Evolutionary conservation across 768 basidiomycete species (phyloP).

Genomic region (Psilocybe sp.): DNA sequence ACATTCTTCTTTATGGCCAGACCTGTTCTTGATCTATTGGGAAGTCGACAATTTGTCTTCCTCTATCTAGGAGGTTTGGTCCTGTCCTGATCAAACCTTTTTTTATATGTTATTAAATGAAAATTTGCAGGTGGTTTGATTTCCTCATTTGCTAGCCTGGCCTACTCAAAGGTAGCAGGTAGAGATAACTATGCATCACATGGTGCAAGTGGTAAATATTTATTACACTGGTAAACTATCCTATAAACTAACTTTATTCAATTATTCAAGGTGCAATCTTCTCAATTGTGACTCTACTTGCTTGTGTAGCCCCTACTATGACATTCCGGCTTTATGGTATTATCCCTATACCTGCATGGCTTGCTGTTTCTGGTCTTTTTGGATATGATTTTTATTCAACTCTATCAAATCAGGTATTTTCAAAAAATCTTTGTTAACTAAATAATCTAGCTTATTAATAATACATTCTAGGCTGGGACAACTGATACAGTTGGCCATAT

Average conservation of each 20-base stretch:
- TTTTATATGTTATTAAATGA: too few species aligned
- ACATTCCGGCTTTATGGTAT: constrained; percentile 74
- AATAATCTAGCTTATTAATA: neutral
- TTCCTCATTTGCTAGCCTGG: constrained; percentile 47
- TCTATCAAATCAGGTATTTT: constrained; percentile 32
- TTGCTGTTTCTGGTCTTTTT: constrained; percentile 65
- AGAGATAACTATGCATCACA: constrained; percentile 38
- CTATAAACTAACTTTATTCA: constrained; percentile 3
- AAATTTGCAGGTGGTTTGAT: constrained; percentile 59
- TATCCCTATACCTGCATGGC: constrained; percentile 79
- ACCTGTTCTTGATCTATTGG: constrained; percentile 58
- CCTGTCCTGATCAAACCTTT: neutral
- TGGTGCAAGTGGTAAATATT: constrained; percentile 71
- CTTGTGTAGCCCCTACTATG: constrained; percentile 63
- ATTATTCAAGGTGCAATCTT: constrained; percentile 61
- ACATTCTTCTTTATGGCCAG: constrained; percentile 77
- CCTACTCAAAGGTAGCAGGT: constrained; percentile 42
- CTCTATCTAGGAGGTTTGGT: constrained; percentile 72
- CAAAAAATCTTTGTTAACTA: neutral
- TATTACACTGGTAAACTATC: neutral
- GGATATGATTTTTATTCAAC: constrained; percentile 54
- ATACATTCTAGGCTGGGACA: constrained; percentile 37
- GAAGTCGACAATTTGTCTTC: constrained; percentile 60
- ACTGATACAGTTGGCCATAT: constrained; percentile 69
- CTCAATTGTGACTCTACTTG: constrained; percentile 67